phyloP scores from a whole-genome alignment of 139 green algal genomes.

The Chlorella ohadii region DNA sequence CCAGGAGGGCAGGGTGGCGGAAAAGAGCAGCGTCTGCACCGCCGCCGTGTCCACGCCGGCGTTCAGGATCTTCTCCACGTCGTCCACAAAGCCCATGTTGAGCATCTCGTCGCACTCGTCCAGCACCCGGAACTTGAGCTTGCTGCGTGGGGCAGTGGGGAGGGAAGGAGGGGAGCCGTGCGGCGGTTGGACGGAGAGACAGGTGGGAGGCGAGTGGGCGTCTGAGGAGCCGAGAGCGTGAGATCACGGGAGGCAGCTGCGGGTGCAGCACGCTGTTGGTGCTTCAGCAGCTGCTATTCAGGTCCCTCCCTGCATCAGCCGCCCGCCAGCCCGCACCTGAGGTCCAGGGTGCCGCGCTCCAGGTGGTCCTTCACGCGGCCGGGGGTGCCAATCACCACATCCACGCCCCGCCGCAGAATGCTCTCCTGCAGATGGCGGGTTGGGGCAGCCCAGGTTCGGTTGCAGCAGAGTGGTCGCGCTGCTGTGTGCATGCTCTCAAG shows the following conservation, averaged over 20 bases:
- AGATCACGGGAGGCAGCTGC: too few species aligned
- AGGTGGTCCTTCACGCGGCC: conserved; percentile 97
- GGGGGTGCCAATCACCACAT: conserved; percentile 97
- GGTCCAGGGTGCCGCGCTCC: conserved; percentile 83
- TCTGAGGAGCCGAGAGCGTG: too few species aligned
- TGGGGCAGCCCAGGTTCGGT: too few species aligned
- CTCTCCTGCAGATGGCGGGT: conserved; percentile 62
- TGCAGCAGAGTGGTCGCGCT: too few species aligned
- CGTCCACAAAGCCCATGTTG: conserved; percentile 99
- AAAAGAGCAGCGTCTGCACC: conserved; percentile 98
- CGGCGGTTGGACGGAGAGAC: too few species aligned
- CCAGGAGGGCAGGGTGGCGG: conserved; percentile 95
- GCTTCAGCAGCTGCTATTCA: not conserved
- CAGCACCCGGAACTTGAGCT: conserved; percentile 86
- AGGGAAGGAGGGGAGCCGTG: too few species aligned
- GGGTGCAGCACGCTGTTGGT: too few species aligned
- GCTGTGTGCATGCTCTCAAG: not conserved
- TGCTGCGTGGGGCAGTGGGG: too few species aligned
- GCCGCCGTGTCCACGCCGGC: conserved; percentile 46
- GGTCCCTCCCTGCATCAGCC: not conserved
- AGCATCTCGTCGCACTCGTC: conserved; percentile 99
- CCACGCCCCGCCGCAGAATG: conserved; percentile 84
- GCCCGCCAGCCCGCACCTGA: conserved; percentile 49
- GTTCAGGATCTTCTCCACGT: conserved; percentile 97
- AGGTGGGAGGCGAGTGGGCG: too few species aligned